Base-by-base conservation (phyloP, 2,329 filamentous ascomycete species). In the Davidsoniella virescens region DNA sequence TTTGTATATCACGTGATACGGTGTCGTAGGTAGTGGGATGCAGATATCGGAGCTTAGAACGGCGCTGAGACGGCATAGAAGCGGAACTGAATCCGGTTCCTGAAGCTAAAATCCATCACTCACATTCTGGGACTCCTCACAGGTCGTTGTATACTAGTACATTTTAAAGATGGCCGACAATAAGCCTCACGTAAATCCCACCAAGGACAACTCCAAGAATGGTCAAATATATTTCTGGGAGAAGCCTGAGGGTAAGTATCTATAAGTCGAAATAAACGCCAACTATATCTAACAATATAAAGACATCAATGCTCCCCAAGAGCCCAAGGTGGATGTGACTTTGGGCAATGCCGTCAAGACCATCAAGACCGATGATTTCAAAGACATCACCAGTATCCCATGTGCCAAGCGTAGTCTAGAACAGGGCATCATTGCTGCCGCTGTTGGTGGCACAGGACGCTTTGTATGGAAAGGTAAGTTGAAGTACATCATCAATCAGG, bases 361-460 rank as follows among this genome's bases (percentile, higher is more conserved):
- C 44, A 79, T 90, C 54, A 78, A 78, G 54, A 61, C 71, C 38
- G 70, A 80, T 38, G 85, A 90, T 59, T 83, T 88, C 55, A 64
- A 77, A 42, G 76, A 78, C 42, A 70, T 93, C 49, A 81, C 88
- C 63, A 82, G 83, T 63, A 75, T 79, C 52, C 90, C 90, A 0
- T 96, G 92, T 64, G 83, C 86, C 17, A 73, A 88, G 54, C 82
- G 94, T 61, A 82, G 85, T 2, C 70, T 94, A 49, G 68, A 96
- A 57, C 79, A 84, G 1, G 92, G 87, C 20, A 93, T 98, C 58
- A 83, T 78, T 1, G 73, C 77, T 2, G 92, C 86, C 3, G 84
- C 87, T 55, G 82, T 75, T 3, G 65, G 86, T 29, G 90, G 88
- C 50, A 82, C 80, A 52, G 59, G 88, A 50, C 76, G 82, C 55